Base-by-base conservation (phyloP, 345 rosid species). In the Gossypium arboreum region DNA sequence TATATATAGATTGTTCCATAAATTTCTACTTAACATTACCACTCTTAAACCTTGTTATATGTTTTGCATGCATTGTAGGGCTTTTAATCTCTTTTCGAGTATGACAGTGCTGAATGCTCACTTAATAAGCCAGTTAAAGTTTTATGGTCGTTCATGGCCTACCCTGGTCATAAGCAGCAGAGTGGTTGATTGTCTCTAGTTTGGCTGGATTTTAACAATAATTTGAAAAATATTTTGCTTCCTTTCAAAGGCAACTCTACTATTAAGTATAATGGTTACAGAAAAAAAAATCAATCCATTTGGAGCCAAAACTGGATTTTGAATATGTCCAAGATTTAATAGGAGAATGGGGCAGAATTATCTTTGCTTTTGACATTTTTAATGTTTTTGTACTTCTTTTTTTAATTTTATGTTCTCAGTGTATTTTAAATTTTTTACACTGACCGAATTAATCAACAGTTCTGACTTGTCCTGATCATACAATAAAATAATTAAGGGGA, bases 321-420 rank as follows among this genome's bases (percentile, higher is more conserved):
- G 15, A 68, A 2, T 41, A 24, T 3, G 22, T 68, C n/a, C 34
- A 48, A 47, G 44, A 27, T 24, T 68, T 24, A 48, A 48, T 25
- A 25, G 47, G 47, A 16, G 57, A 68, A 48, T 24, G 41, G 13
- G 50, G 43, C 72, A 48, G 27, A 45, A 48, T 48, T 15, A 34
- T 68, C 72, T 68, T 68, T 68, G 20, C 43, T 24, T 47, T 47
- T 68, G 57, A 25, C 52, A 5, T 16, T 68, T 68, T 63, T 16
- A 9, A 7, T 16, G 3, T 9, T 34, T 39, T 68, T 68, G 39
- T 25, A 50, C 29, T 12, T 12, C 20, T 67, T 27, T 44, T 34
- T 47, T 17, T 18, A 18, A 34, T 4, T 75, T 78, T 39, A 25
- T 72, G 75, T 51, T 44, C 24, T 13, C 1, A 6, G 47, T 44